These are phyloP conservation scores for Huntiella bhutanensis DNA, from an alignment of 2,329 filamentous ascomycete species.

Conservation along the genomic window DNA sequence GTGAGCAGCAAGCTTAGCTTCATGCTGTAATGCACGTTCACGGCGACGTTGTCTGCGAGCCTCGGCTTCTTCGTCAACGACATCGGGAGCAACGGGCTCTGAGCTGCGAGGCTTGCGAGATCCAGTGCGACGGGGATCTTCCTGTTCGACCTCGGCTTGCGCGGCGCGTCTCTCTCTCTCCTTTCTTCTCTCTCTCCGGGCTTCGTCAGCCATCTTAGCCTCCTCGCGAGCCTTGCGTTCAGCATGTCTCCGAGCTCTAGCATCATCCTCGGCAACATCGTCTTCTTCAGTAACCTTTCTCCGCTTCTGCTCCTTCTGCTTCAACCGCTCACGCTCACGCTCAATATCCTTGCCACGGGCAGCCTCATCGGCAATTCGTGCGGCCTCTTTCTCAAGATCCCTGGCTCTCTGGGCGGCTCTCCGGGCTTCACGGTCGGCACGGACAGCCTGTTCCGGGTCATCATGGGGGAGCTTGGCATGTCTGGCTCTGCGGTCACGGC, in stretches of 20 bases:
- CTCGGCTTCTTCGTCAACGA: not conserved
- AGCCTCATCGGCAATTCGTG: constrained; percentile 36
- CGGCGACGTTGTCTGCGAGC: not conserved
- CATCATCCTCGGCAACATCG: not conserved
- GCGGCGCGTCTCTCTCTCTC: not conserved
- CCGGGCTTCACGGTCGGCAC: constrained; percentile 41
- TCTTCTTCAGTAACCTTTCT: not conserved
- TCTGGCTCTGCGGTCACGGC: constrained; percentile 29
- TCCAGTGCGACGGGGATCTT: not conserved
- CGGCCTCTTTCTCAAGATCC: constrained; percentile 31
- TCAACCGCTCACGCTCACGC: not conserved
- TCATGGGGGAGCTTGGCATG: constrained; percentile 18
- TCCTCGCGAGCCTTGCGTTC: constrained; percentile 5
- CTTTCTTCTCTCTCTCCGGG: not conserved
- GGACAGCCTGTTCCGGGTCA: constrained; percentile 22
- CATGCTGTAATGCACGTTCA: not conserved
- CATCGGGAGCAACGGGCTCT: not conserved
- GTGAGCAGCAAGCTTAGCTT: not conserved
- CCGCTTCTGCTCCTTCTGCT: not conserved
- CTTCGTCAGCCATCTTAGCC: not conserved
- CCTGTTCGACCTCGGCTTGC: not conserved
- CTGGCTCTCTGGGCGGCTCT: constrained; percentile 42
- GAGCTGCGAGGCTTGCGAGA: not conserved
- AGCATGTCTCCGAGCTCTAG: not conserved
- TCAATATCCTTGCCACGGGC: constrained; percentile 37